These are phyloP conservation scores for Lagenaria siceraria DNA, from an alignment of 306 rosid species.

Conservation along the genomic window DNA sequence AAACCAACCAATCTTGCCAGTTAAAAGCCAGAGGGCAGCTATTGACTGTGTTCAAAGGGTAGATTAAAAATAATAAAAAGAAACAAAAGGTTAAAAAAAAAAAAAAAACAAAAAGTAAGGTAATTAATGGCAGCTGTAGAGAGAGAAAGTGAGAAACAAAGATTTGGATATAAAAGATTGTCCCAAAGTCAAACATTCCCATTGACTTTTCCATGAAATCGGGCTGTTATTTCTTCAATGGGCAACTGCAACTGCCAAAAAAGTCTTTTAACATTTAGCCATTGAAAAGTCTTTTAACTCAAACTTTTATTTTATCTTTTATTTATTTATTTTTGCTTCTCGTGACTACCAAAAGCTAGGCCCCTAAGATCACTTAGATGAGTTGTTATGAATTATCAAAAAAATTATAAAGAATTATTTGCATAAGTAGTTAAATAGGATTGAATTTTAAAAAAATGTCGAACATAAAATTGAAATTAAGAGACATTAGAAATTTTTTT, in stretches of 20 bases:
- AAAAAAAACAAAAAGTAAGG: neutral
- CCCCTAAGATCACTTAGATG: neutral
- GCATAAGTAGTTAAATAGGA: neutral
- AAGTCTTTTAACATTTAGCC: neutral
- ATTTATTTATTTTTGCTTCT: neutral
- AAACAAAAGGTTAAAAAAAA: neutral
- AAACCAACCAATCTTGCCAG: neutral
- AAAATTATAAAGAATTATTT: neutral
- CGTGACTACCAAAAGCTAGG: neutral
- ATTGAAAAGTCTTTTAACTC: neutral
- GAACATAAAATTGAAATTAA: too few species aligned
- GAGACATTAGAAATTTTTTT: too few species aligned
- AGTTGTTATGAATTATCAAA: neutral
- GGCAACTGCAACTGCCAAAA: neutral
- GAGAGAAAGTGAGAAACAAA: neutral
- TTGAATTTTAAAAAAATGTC: too few species aligned
- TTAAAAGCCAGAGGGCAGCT: too few species aligned
- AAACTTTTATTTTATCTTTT: neutral
- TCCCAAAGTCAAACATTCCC: neutral
- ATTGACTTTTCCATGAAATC: neutral
- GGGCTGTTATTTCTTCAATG: neutral
- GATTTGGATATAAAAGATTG: neutral
- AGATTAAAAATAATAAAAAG: neutral
- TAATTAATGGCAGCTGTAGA: neutral
- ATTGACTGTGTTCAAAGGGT: neutral